Evolutionary conservation across 2,329 filamentous ascomycete genomes (phyloP).

Genomic region (Zymoseptoria tritici): DNA sequence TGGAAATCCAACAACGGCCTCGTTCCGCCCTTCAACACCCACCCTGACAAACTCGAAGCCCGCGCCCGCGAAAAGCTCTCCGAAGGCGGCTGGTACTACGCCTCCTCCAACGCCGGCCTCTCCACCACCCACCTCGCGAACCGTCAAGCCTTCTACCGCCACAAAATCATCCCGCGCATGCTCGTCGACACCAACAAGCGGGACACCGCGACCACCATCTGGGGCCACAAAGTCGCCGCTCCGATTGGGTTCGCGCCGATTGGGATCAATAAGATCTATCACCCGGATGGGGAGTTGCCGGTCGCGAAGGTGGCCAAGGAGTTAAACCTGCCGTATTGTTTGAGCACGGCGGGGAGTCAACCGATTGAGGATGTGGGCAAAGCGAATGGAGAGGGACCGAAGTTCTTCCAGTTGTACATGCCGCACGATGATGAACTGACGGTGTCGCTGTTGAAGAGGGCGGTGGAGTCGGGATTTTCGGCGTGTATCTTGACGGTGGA

Average conservation of each 20-base stretch:
- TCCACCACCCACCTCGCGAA: conserved; percentile 50
- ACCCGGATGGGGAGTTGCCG: conserved; percentile 50
- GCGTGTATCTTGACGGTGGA: conserved; percentile 56
- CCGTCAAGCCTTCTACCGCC: conserved; percentile 56
- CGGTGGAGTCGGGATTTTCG: conserved; percentile 47
- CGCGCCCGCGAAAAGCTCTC: conserved; percentile 50
- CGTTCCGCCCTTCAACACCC: conserved; percentile 48
- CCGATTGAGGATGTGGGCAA: conserved; percentile 52
- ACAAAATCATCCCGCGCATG: conserved; percentile 55
- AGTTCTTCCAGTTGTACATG: conserved; percentile 60
- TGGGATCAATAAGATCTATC: conserved; percentile 60
- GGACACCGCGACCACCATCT: conserved; percentile 52
- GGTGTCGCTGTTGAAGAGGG: conserved; percentile 48
- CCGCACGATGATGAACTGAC: conserved; percentile 56
- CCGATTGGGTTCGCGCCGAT: conserved; percentile 60
- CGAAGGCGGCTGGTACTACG: conserved; percentile 53
- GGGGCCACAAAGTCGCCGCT: conserved; percentile 51
- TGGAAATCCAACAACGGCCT: conserved; percentile 47
- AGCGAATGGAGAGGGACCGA: conserved; percentile 46
- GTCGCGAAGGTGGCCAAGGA: conserved; percentile 55
- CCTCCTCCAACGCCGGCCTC: conserved; percentile 50
- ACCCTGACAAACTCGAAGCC: conserved; percentile 53
- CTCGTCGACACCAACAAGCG: conserved; percentile 54
- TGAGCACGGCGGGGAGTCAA: conserved; percentile 51
- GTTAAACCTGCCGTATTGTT: conserved; percentile 51